Evolutionary conservation across 2,329 filamentous ascomycete species (phyloP), one percentile per base, ranked within the genome.

Genomic region (Pseudogymnoascus sp.): DNA sequence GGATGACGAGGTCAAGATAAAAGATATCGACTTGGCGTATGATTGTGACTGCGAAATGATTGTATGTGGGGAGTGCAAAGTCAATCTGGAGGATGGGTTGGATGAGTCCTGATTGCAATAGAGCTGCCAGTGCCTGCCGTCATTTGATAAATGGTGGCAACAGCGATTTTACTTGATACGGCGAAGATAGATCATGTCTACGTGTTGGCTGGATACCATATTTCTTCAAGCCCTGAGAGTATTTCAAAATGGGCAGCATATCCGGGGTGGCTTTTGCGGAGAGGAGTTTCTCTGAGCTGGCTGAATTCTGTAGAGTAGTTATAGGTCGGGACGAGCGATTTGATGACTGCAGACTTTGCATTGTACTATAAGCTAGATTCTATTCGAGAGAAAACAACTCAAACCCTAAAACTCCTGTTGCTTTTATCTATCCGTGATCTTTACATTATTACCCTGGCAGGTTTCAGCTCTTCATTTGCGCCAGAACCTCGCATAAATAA

Each of bases 1-100:
- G 1, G 6, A 14, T 5, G 20, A 25, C 11, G 43, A 6, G 34
- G 9, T 18, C 39, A 35, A 62, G 34, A 59, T 39, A 11, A 43
- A n/a, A 4, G 41, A 57, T 2, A 22, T 35, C n/a, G 6, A 22
- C 16, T 41, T 43, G 47, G 63, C 60, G 1, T 64, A 62, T 35
- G 61, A 63, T 34, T 65, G 64, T 43, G 20, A 37, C 1, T 61
- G 63, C 28, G 62, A 60, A 2, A 59, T 39, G 34, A 28, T 64
- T 43, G 16, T 62, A 18, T 65, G 64, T 32, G 54, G 54, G 14
- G 57, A 16, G 14, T 65, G 64, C 57, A 61, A 57, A 22, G 58
- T n/a, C 37, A 54, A 18, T 14, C 47, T 54, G 47, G 47, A 54
- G 9, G 47, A 54, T 12, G 47, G 32, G 11, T 12, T 54, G 28